Evolutionary conservation across 192 early-diverging fungal genomes (phyloP).

Genomic region (Dispira parvispora): DNA sequence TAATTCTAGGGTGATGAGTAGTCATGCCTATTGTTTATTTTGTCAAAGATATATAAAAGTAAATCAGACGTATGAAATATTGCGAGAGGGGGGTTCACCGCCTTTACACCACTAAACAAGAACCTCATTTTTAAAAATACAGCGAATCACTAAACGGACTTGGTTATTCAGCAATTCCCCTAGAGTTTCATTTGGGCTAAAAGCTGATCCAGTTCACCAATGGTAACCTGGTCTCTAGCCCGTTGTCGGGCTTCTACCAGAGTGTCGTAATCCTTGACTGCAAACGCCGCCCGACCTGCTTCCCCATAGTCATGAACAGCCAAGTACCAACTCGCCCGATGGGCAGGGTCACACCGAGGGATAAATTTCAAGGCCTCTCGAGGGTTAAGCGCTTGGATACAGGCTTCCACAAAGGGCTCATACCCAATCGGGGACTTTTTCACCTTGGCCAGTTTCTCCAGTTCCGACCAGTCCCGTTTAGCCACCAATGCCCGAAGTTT

Average conservation of each 20-base stretch:
- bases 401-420: constrained; percentile 66
- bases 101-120: no score
- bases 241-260: constrained; percentile 16
- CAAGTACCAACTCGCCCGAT: constrained; percentile 42
- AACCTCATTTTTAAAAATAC: no score
- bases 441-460: constrained; percentile 61
- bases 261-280: constrained; percentile 41
- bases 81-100: no score
- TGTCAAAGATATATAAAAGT: no score
- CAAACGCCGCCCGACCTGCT: constrained; percentile 47
- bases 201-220: neutral
- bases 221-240: constrained; percentile 1
- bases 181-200: constrained; percentile 9
- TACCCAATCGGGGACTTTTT: constrained; percentile 72
- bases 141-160: no score
- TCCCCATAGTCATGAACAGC: constrained; percentile 58
- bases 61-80: no score
- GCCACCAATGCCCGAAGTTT: constrained; percentile 66
- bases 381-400: constrained; percentile 53
- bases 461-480: constrained; percentile 67
- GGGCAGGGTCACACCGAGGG: constrained; percentile 41
- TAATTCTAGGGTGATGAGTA: no score
- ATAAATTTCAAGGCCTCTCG: constrained; percentile 66
- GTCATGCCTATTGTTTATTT: no score
- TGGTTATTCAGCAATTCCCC: no score